A percentile compares a stretch with the other conserved stretches of the same genome.
Evolutionary conservation across 495 filamentous ascomycete genomes (phyloP).

Genomic region (Mycothermus thermophilus): DNA sequence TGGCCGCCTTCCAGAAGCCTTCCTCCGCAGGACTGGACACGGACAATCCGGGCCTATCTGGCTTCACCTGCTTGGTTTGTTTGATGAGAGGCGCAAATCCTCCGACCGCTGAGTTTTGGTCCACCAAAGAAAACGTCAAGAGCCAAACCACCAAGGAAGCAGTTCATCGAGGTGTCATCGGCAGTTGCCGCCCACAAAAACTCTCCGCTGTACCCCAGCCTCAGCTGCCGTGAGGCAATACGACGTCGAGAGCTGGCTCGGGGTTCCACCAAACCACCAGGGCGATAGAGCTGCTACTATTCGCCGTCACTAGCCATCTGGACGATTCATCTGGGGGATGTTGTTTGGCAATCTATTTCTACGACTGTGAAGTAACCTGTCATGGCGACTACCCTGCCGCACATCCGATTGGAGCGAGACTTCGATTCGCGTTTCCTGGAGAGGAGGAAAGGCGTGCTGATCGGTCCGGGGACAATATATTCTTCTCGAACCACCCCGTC

Average conservation of each 20-base stretch:
- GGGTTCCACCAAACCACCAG: slow-evolving; percentile 1
- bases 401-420: slow-evolving; percentile 3
- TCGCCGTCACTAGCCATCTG: slow-evolving; percentile 7
- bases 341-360: slow-evolving; percentile 5
- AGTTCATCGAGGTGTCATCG: slow-evolving; percentile 6
- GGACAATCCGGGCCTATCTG: not conserved
- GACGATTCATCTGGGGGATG: not conserved
- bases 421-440: slow-evolving; percentile 3
- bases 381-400: slow-evolving; percentile 10
- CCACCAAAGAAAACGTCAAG: no score
- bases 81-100: not conserved
- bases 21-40: slow-evolving; percentile 3
- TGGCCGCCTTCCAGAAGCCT: slow-evolving; percentile 11
- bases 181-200: slow-evolving; percentile 19
- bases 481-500: slow-evolving; percentile 11
- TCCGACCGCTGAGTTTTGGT: no score
- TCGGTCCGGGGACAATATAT: slow-evolving; percentile 21
- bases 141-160: not conserved
- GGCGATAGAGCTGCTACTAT: slow-evolving; percentile 6
- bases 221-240: slow-evolving; percentile 8
- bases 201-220: slow-evolving; percentile 14
- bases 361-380: slow-evolving; percentile 1
- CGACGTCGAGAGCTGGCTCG: slow-evolving; percentile 5
- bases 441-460: slow-evolving; percentile 6
- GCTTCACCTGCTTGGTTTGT: not conserved